A percentile compares a stretch with the other conserved stretches of the same genome.
Conservation (phyloP, 495 filamentous ascomycete genomes). For the Bacidia rubella region DNA sequence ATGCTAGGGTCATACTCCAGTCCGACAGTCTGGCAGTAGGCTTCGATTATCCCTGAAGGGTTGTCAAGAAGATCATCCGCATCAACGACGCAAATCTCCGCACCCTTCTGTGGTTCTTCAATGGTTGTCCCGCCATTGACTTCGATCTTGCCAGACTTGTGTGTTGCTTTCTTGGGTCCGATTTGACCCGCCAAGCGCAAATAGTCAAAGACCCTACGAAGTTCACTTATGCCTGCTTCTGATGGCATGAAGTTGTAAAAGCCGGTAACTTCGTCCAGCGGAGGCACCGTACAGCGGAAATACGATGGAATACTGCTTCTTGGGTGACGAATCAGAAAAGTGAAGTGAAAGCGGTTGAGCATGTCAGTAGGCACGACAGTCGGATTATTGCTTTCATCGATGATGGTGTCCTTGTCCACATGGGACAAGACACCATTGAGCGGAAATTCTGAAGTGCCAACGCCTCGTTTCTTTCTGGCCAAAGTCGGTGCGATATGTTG, state of each 20-base stretch:
- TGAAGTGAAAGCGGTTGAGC: slow-evolving; percentile 70
- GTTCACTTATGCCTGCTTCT: slow-evolving; percentile 83
- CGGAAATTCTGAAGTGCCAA: slow-evolving; percentile 34
- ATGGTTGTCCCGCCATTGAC: slow-evolving; percentile 18
- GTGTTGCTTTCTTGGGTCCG: slow-evolving; percentile 43
- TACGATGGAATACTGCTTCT: slow-evolving; percentile 76
- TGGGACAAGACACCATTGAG: slow-evolving; percentile 21
- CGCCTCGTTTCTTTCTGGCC: slow-evolving; percentile 43
- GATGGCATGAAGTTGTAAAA: slow-evolving; percentile 73
- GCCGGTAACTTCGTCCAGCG: slow-evolving; percentile 63
- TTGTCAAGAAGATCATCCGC: slow-evolving; percentile 86
- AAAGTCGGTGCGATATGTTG: slow-evolving; percentile 67
- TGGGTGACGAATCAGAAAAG: slow-evolving; percentile 95
- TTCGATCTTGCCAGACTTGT: slow-evolving; percentile 5
- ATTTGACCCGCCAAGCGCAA: slow-evolving; percentile 47
- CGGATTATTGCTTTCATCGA: slow-evolving; percentile 54
- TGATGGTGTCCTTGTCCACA: slow-evolving; percentile 28
- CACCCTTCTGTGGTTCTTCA: slow-evolving; percentile 16
- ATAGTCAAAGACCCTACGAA: slow-evolving; percentile 75
- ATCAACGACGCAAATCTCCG: slow-evolving; percentile 78
- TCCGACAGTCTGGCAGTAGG: slow-evolving; percentile 66
- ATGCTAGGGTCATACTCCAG: slow-evolving; percentile 57
- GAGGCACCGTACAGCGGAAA: slow-evolving; percentile 91
- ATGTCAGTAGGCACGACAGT: slow-evolving; percentile 63
- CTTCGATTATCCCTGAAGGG: slow-evolving; percentile 55